Base-by-base conservation (phyloP, 176 grass and related monocot genomes). In the Phyllostachys edulis region DNA sequence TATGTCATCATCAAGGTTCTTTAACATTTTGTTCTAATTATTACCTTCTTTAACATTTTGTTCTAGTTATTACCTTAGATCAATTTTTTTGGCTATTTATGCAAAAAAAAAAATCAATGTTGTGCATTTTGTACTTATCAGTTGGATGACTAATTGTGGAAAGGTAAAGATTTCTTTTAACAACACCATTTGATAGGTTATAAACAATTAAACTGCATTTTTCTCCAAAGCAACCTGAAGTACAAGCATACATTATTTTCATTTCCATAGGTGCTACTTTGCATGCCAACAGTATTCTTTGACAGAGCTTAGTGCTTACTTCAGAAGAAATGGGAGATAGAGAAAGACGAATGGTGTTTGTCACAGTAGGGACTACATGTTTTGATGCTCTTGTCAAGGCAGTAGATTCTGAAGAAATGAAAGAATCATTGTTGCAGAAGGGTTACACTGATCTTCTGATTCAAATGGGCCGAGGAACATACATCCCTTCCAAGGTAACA, bases 361-460 rank as follows among this genome's bases (percentile, higher is more conserved):
- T 96, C 44, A 97, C 94, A 9, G 94, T 97, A 42, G 94, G 94
- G 24, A 97, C 94, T 51, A 97, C 94, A 51, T 80, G 91, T 80
- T 97, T 97, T 2, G 91, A 97, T 78, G 85, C 91, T 78, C 86
- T 97, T 44, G 84, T 93, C 47, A 82, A 82, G 51, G 89, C 87
- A 17, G 89, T 88, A 26, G 89, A 93, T 77, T 93, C 94, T 23
- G 37, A 77, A 4, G 65, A 81, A 67, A 84, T 97, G 9, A 97
- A 86, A 69, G 87, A 84, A 84, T 86, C 89, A n/a, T 86, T 97
- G 9, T 68, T 73, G 41, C 68, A 67, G 60, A 90, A 87, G 60
- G 94, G 94, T 23, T 93, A 89, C 26, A 83, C 94, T 20, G 54
- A 91, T 76, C 84, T 96, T 75, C 20, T 89, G 38, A 91, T 96